Conservation (phyloP, 2,329 filamentous ascomycete species). For the Chaetomium olivaceum region DNA sequence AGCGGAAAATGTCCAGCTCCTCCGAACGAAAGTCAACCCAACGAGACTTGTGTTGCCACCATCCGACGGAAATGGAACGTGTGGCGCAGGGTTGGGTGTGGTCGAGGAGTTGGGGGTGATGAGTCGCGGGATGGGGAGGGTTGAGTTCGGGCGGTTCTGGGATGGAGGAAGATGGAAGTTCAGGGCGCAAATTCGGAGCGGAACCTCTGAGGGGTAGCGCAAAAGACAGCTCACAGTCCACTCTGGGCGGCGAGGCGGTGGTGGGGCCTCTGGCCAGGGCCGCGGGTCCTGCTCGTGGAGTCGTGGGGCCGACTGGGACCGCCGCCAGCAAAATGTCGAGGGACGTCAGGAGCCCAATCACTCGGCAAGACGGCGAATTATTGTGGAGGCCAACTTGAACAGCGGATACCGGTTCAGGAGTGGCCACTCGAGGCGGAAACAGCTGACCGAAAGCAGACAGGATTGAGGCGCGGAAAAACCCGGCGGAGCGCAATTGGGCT, state of each 20-base stretch:
- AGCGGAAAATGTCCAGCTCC: constrained; percentile 12
- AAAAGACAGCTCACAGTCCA: constrained; percentile 17
- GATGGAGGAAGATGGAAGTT: constrained; percentile 9
- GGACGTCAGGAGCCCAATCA: constrained; percentile 22
- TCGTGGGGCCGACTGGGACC: constrained; percentile 23
- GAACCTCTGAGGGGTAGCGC: constrained; percentile 24
- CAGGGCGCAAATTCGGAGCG: constrained; percentile 16
- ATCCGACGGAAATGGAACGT: constrained; percentile 13
- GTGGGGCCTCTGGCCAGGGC: constrained; percentile 19
- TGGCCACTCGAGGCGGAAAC: constrained; percentile 9
- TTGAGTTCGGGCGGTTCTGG: constrained; percentile 16
- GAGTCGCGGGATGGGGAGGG: constrained; percentile 14
- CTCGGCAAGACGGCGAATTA: constrained; percentile 12
- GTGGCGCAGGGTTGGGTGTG: constrained; percentile 20
- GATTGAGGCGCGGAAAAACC: constrained; percentile 1
- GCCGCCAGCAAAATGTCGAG: constrained; percentile 12
- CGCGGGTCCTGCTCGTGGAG: constrained; percentile 25
- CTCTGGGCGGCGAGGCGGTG: constrained; percentile 20
- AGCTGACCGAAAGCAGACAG: constrained; percentile 11
- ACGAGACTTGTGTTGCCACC: constrained; percentile 22
- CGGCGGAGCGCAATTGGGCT: constrained; percentile 9
- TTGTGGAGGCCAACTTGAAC: neutral
- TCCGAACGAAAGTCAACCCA: constrained; percentile 23
- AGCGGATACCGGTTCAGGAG: neutral
- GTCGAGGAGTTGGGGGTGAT: constrained; percentile 2